Evolutionary conservation across 2,329 filamentous ascomycete species (phyloP), one percentile per base, ranked within the genome.

Genomic region (Stagonosporopsis tanaceti): DNA sequence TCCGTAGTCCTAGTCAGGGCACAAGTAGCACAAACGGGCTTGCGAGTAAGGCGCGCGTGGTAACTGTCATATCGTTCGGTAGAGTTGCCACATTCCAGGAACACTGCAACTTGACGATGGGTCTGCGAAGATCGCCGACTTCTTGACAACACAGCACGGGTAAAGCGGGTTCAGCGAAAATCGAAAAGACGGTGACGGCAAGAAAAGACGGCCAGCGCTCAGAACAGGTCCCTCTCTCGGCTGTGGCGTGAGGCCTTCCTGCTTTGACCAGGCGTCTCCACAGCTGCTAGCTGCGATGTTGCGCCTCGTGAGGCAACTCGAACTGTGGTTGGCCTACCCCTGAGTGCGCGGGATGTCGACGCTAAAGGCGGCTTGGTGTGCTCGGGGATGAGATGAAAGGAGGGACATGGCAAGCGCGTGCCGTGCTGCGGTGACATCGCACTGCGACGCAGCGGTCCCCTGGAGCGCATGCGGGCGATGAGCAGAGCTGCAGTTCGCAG

Each of bases 301-400:
- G 30, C 39, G 38, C 54, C 42, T 52, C 54, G 54, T 57, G 48
- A 52, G 27, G 55, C 50, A 48, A n/a, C 35, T 38, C 28, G 40
- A n/a, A 32, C 40, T 59, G 27, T 54, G 50, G 50, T 53, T 59
- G 56, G 56, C 40, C 50, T 46, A 34, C 56, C 56, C 56, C 56
- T 59, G 56, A 59, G 44, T 41, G 35, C 40, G 46, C 56, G 56
- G 56, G 40, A 50, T 42, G 46, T 41, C 37, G 40, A 50, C 32
- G 34, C 32, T 47, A 41, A 22, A 58, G 50, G 20, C 40, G 56
- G 50, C 50, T 41, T 59, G 46, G 42, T 50, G n/a, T 46, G 48
- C 32, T 57, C 48, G 44, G 44, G 44, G 54, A 53, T 32, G 44
- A 65, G 64, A 68, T 67, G 64, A 66, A 63, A 62, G 65, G 64